Evolutionary conservation across 2,329 filamentous ascomycete genomes (phyloP), one percentile per base, ranked within the genome.

Genomic region (Atkinsonella texensis): DNA sequence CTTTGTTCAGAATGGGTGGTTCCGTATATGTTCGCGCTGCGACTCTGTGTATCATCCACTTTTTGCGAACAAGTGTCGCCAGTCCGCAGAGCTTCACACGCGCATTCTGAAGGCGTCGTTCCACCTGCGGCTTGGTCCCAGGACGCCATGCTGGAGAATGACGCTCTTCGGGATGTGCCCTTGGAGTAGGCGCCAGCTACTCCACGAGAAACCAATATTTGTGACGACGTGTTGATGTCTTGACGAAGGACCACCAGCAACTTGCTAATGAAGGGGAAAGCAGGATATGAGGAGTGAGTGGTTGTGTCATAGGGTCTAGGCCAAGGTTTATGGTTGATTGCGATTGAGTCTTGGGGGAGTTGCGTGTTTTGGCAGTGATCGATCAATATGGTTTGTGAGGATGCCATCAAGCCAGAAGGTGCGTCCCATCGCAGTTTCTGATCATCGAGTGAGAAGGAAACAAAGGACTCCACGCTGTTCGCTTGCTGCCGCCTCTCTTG

Each of bases 131-230:
- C 23, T 28, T 42, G 46, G 33, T 35, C 46, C 51, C n/a, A 39
- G 17, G 46, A 52, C n/a, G 31, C 23, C 7, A 40, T 15, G 23
- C n/a, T 32, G 23, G 53, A 53, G 41, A 51, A 56, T 48, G 50
- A 51, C 40, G 46, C 41, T 11, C 35, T 50, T 28, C 48, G 46
- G 45, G 55, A 51, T 42, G 40, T 11, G 33, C 49, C 56, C 10
- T 51, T 49, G 32, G 54, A 54, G 42, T 56, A 57, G 46, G 56
- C 45, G 23, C 52, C 54, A 38, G 58, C 59, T 42, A 60, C 58
- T 51, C 61, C 59, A 51, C 59, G 54, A 44, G 57, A 64, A 49
- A 63, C 54, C 18, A 62, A 53, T 35, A 62, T 62, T 58, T 63
- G 58, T 9, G 53, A 65, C 46, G 60, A 60, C 58, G 63, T 60